Evolutionary conservation across 257 asterid genomes (phyloP), one percentile per base, ranked within the genome.

Genomic region (Handroanthus guayacan): DNA sequence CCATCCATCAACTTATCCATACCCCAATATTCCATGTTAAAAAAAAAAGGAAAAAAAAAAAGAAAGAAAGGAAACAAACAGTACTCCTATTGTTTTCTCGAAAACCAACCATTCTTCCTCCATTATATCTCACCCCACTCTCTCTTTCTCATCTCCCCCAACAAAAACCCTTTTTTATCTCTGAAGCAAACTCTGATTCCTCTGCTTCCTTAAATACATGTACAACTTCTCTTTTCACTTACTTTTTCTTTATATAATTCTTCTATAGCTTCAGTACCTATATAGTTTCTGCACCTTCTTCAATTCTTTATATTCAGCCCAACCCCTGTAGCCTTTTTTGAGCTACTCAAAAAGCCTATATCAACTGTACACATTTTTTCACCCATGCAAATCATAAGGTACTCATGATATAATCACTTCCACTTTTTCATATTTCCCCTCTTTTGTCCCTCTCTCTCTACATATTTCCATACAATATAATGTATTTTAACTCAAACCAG

Each of bases 321-420:
- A 62, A 76, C 14, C 68, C 68, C 78, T 60, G 25, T 5, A 2
- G 31, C 31, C 48, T 16, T 37, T n/a, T 54, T 16, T 66, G 8
- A 67, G 51, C 51, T 36, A 14, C 65, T 12, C 47, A 68, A 81
- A 80, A 86, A 74, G 84, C 84, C 80, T 84, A 82, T 25, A 25
- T 25, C 31, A 25, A 25, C 31, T 25, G 31, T 25, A 25, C 31
- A 25, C 31, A 25, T 25, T 62, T 80, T 71, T 75, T 31, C 70
- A 51, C 60, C 76, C 90, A 83, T 87, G 91, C 89, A 85, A 80
- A 87, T 90, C 86, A 89, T 85, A 75, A 76, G 81, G 78, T 77
- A 87, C 88, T 89, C 92, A 89, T 87, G 83, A 83, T 71, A 66
- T 61, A 81, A 84, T 87, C 85, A 85, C 82, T 12, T n/a, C 31